These are phyloP conservation scores for Verticillium longisporum DNA, from an alignment of 2,329 filamentous ascomycete genomes.

Conservation along the genomic window DNA sequence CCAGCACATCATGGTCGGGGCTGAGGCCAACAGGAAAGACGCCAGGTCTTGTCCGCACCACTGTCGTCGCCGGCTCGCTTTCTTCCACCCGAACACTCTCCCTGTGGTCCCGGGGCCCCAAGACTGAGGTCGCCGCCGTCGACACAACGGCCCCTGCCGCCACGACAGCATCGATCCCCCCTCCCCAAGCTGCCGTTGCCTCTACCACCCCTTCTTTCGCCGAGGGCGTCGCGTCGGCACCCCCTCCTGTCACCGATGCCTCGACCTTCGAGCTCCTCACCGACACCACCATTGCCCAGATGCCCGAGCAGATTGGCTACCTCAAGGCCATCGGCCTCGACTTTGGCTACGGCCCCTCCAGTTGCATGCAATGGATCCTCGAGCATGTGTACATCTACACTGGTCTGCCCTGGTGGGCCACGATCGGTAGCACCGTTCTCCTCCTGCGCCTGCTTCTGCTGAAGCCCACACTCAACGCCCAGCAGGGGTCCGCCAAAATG, in stretches of 20 bases:
- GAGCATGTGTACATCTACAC: slow-evolving; percentile 76
- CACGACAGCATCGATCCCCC: slow-evolving; percentile 6
- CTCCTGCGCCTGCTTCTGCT: slow-evolving; percentile 59
- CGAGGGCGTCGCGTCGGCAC: slow-evolving; percentile 5
- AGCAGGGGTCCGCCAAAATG: slow-evolving; percentile 57
- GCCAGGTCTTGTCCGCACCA: not conserved
- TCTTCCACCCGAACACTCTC: not conserved
- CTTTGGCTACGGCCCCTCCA: slow-evolving; percentile 76
- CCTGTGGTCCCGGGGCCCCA: slow-evolving; percentile 2
- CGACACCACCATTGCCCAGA: slow-evolving; percentile 41
- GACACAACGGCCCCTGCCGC: slow-evolving; percentile 12
- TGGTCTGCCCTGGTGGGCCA: slow-evolving; percentile 76
- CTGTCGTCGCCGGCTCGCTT: not conserved
- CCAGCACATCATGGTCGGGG: slow-evolving; percentile 1
- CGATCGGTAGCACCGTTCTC: slow-evolving; percentile 61
- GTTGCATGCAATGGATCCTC: slow-evolving; percentile 65
- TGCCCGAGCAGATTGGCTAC: slow-evolving; percentile 75
- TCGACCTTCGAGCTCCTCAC: slow-evolving; percentile 15
- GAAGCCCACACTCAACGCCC: slow-evolving; percentile 55
- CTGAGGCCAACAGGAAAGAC: not conserved
- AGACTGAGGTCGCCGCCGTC: slow-evolving; percentile 3
- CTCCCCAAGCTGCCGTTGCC: slow-evolving; percentile 11
- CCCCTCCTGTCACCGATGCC: slow-evolving; percentile 17
- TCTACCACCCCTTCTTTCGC: slow-evolving; percentile 13
- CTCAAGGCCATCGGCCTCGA: slow-evolving; percentile 77